Percentiles rank a stretch among this genome's conserved stretches.
These are phyloP conservation scores for Austroboletus niveus DNA, from an alignment of 1,284 basidiomycete species.

Conservation along the genomic window DNA sequence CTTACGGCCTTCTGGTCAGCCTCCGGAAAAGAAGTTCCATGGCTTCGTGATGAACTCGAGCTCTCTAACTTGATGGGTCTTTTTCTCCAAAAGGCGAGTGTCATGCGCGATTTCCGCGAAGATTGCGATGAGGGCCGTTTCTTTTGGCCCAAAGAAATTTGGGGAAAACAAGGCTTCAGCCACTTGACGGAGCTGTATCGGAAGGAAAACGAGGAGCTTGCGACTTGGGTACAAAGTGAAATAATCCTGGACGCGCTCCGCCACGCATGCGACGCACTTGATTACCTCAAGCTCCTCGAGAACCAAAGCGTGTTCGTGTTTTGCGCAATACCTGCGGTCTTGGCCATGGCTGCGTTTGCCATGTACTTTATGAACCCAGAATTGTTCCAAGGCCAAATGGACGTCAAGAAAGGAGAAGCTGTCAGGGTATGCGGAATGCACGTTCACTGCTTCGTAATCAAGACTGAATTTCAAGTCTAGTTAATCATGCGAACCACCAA, in stretches of 20 bases:
- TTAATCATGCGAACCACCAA: constrained; percentile 91
- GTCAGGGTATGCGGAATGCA: constrained; percentile 56
- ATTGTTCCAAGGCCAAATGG: constrained; percentile 91
- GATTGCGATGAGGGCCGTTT: constrained; percentile 84
- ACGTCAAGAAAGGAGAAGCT: constrained; percentile 93
- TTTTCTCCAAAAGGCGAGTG: constrained; percentile 98
- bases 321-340: constrained; percentile 91
- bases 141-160: constrained; percentile 97
- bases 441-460: too few species aligned
- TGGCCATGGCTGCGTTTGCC: constrained; percentile 95
- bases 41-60: constrained; percentile 80
- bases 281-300: constrained; percentile 86
- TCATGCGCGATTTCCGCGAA: constrained; percentile 94
- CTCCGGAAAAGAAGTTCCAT: constrained; percentile 80
- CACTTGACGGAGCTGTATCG: constrained; percentile 64
- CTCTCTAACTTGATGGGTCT: constrained; percentile 97
- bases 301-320: constrained; percentile 97
- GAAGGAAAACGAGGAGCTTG: constrained; percentile 55
- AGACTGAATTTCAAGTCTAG: constrained; percentile 37
- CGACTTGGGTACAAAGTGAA: constrained; percentile 78
- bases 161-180: constrained; percentile 75
- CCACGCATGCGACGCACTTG: constrained; percentile 86
- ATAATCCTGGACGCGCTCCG: constrained; percentile 91
- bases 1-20: constrained; percentile 89
- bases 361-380: constrained; percentile 91